phyloP scores from a whole-genome alignment of 1,284 basidiomycete species.

The Cystobasidiaceae sp. region DNA sequence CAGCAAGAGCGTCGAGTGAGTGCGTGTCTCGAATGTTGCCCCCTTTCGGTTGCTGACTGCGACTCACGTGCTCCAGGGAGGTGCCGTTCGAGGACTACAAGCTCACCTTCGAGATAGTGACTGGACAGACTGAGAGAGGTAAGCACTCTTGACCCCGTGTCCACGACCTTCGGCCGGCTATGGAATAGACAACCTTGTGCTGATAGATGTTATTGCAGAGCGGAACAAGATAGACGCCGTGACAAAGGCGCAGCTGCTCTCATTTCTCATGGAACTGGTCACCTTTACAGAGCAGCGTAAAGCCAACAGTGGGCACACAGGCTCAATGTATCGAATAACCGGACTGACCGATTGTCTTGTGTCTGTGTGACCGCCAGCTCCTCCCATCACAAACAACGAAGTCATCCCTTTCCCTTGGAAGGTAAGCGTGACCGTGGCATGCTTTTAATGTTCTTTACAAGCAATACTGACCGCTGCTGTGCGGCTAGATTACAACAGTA shows the following conservation, averaged over 20 bases:
- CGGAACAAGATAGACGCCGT: conserved; percentile 28
- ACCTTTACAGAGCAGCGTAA: conserved; percentile 16
- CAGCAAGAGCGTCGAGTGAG: conserved; percentile 26
- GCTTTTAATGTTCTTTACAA: background rate
- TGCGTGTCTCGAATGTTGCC: too few relatives aligned
- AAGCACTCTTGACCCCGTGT: background rate
- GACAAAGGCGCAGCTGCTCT: conserved; percentile 21
- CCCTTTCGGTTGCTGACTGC: background rate
- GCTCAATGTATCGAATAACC: background rate
- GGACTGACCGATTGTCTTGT: background rate
- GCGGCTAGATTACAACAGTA: too few relatives aligned
- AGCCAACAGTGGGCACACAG: background rate
- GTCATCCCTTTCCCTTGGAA: conserved; percentile 28
- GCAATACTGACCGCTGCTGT: too few relatives aligned
- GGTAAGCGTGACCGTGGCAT: background rate
- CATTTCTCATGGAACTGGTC: conserved; percentile 17
- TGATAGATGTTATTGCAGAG: conserved; percentile 1
- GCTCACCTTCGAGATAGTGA: conserved; percentile 7
- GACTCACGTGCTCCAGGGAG: background rate
- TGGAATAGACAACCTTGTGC: background rate
- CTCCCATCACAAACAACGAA: conserved; percentile 12
- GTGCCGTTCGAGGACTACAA: conserved; percentile 29
- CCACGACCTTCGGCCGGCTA: too few relatives aligned
- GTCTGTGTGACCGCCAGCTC: background rate
- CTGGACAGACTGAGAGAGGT: conserved; percentile 29